phyloP scores from a whole-genome alignment of 306 rosid genomes.

The Argentina anserina region DNA sequence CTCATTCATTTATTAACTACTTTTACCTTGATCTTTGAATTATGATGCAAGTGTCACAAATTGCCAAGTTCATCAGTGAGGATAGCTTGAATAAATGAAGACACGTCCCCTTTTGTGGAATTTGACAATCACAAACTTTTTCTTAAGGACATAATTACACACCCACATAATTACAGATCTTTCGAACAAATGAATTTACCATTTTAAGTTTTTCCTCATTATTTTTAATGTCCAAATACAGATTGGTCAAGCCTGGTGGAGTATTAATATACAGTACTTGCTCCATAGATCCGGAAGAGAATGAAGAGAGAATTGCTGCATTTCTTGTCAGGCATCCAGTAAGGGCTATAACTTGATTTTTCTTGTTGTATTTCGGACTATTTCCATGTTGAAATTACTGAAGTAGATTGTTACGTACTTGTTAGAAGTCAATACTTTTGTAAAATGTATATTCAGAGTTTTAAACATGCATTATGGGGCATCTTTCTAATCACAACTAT shows the following conservation, averaged over 20 bases:
- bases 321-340: conserved; percentile 83
- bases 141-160: background rate
- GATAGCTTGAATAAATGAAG: background rate
- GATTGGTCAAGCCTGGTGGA: conserved; percentile 86
- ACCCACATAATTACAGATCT: background rate
- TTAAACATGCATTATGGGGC: background rate
- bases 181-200: background rate
- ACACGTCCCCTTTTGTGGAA: background rate
- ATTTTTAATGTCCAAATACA: conserved; percentile 25
- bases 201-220: background rate
- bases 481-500: background rate
- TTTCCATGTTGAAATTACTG: background rate
- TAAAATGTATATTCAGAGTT: background rate
- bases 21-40: too few species aligned
- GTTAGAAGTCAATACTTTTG: background rate
- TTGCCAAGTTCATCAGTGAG: background rate
- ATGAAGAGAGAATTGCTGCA: conserved; percentile 69
- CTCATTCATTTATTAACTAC: background rate
- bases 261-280: conserved; percentile 78
- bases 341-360: conserved; percentile 21
- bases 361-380: conserved; percentile 7
- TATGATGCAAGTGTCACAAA: background rate
- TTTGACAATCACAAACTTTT: background rate
- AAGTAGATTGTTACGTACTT: background rate
- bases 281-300: conserved; percentile 92